Evolutionary conservation across 306 rosid genomes (phyloP), one percentile per base, ranked within the genome.

Genomic region (Spatholobus suberectus): DNA sequence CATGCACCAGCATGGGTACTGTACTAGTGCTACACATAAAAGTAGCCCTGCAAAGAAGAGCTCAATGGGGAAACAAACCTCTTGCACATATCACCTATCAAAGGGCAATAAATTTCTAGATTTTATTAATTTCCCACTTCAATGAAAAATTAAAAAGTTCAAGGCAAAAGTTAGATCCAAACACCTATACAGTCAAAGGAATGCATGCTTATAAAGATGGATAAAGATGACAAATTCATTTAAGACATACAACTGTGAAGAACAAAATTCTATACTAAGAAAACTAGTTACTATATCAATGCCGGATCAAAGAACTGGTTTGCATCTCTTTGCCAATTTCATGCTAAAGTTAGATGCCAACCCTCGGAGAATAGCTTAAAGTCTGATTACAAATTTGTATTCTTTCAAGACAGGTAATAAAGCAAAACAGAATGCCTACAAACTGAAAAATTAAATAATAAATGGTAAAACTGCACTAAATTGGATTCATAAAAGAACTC

Each of bases 401-500:
- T 38, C 51, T 20, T 38, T 52, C 9, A 32, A 77, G 55, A 71
- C 6, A 46, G 71, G 71, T 9, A 55, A 20, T 51, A 65, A 29
- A 62, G 66, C 75, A 47, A 73, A 55, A 73, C 11, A 58, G 35
- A 63, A 79, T 40, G 17, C 55, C 57, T 6, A 52, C 24, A 86
- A 81, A 76, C 62, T 46, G 58, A 54, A 73, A 63, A 70, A 34
- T 35, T 52, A 70, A 83, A 77, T 9, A 14, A 57, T 23, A 61
- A 35, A 79, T 20, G 4, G 18, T 44, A 49, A 41, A 79, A 76
- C 62, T 70, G 55, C 85, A 49, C 49, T 26, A 46, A 76, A 29
- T 40, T 78, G 29, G 29, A 78, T 73, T 62, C 66, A 74, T 47
- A 37, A 76, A 75, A 82, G 58, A 52, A 85, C 99, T 96, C 86